Evolutionary conservation across 2,329 filamentous ascomycete genomes (phyloP).

Genomic region (Curvularia verruculosa): DNA sequence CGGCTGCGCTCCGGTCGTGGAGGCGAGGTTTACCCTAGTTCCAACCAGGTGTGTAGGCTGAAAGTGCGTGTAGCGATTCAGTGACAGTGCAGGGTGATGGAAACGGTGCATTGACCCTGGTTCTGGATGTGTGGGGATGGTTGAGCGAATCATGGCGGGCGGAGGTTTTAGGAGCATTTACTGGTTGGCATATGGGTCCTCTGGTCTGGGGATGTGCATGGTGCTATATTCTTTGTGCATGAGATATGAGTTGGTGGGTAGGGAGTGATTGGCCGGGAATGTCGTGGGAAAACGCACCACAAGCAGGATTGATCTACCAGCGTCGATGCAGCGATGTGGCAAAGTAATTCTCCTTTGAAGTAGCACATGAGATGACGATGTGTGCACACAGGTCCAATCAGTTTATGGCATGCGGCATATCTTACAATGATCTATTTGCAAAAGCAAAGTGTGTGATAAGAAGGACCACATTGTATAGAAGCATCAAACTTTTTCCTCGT

Average conservation of each 20-base stretch:
- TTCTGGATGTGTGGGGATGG: background rate
- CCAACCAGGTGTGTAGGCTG: background rate
- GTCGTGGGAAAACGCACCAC: background rate
- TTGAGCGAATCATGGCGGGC: background rate
- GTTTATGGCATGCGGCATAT: background rate
- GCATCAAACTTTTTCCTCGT: slow-evolving; percentile 1
- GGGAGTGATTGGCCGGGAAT: background rate
- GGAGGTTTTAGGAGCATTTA: background rate
- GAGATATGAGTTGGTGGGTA: background rate
- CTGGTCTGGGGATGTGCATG: slow-evolving; percentile 3
- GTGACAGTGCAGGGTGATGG: background rate
- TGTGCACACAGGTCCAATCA: background rate
- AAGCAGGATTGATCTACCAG: background rate
- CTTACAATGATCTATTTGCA: background rate
- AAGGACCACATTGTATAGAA: background rate
- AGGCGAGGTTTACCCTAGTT: background rate
- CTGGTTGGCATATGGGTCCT: background rate
- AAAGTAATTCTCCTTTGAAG: background rate
- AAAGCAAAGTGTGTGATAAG: background rate
- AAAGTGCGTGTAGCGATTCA: background rate
- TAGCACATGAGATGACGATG: background rate
- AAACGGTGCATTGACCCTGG: background rate
- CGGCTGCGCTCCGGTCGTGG: background rate
- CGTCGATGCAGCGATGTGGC: background rate
- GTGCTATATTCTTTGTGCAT: slow-evolving; percentile 1